These are phyloP conservation scores for Diatrype stigma DNA, from an alignment of 2,329 filamentous ascomycete genomes.

Conservation along the genomic window DNA sequence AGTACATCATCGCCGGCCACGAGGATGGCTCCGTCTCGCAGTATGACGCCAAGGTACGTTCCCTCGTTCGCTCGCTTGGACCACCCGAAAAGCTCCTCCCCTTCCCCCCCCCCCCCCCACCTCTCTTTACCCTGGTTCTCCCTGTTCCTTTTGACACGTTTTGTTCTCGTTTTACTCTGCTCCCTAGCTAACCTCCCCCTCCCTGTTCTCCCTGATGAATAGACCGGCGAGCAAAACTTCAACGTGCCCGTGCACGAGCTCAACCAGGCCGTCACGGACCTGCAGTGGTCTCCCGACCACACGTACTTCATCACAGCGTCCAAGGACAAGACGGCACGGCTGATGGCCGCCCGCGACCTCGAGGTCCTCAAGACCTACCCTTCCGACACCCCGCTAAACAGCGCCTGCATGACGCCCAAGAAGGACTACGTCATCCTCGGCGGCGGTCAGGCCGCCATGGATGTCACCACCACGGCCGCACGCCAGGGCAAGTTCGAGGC, in stretches of 20 bases:
- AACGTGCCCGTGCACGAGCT: constrained; percentile 83
- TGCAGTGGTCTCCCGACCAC: constrained; percentile 90
- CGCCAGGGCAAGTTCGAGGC: constrained; percentile 99
- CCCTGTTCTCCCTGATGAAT: background rate
- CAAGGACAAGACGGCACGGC: constrained; percentile 92
- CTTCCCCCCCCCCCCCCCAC: background rate
- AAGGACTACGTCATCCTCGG: constrained; percentile 98
- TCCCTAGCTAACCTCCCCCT: background rate
- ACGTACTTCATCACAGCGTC: constrained; percentile 98
- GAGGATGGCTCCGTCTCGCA: constrained; percentile 90
- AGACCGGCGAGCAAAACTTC: constrained; percentile 76
- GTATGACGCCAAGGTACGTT: constrained; percentile 82
- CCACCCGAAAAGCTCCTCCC: background rate
- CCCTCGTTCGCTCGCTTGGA: background rate
- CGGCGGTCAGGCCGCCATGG: constrained; percentile 97
- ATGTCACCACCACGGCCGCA: constrained; percentile 90
- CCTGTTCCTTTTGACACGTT: too few relatives aligned
- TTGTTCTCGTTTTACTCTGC: background rate
- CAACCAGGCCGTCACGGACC: constrained; percentile 78
- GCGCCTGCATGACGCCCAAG: constrained; percentile 85
- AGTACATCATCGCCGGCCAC: constrained; percentile 97
- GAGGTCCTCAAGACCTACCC: constrained; percentile 88
- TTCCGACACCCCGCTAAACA: constrained; percentile 94
- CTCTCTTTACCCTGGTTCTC: background rate
- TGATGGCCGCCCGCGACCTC: constrained; percentile 81